Conservation (phyloP, 108 stramenopile genomes). For the Fragilaria radians region DNA sequence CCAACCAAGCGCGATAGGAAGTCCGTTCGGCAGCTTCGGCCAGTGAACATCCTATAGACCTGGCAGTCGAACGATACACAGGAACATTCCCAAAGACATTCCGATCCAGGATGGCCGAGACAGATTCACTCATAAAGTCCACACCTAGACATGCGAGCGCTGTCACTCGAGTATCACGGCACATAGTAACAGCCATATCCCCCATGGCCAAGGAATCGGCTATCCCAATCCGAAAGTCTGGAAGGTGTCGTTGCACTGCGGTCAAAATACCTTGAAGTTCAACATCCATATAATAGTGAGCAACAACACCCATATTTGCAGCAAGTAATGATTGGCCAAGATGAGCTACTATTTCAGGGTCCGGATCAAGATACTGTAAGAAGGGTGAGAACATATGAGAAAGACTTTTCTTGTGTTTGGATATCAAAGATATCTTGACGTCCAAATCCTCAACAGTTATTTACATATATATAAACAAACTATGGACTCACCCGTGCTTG, state of each 20-base stretch:
- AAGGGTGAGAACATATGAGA: slow-evolving; percentile 2
- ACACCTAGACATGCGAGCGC: slow-evolving; percentile 86
- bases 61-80: slow-evolving; percentile 72
- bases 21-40: slow-evolving; percentile 86
- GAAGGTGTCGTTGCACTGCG: slow-evolving; percentile 37
- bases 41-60: slow-evolving; percentile 82
- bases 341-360: slow-evolving; percentile 46
- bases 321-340: slow-evolving; percentile 43
- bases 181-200: slow-evolving; percentile 88
- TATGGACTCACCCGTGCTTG: slow-evolving; percentile 44
- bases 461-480: neutral
- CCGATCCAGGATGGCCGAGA: slow-evolving; percentile 70
- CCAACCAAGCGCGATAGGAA: slow-evolving; percentile 81
- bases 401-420: no score
- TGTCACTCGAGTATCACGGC: slow-evolving; percentile 28
- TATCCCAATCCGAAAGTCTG: slow-evolving; percentile 59
- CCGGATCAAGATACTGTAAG: slow-evolving; percentile 68
- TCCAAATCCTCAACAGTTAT: no score
- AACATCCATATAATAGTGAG: slow-evolving; percentile 97
- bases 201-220: slow-evolving; percentile 95
- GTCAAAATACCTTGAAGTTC: slow-evolving; percentile 88
- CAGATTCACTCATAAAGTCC: slow-evolving; percentile 93
- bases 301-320: slow-evolving; percentile 85
- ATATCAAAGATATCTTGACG: no score
- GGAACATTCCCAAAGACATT: slow-evolving; percentile 72